phyloP scores from a whole-genome alignment of 176 grass and related monocot species.

The Eremochloa ophiuroides region DNA sequence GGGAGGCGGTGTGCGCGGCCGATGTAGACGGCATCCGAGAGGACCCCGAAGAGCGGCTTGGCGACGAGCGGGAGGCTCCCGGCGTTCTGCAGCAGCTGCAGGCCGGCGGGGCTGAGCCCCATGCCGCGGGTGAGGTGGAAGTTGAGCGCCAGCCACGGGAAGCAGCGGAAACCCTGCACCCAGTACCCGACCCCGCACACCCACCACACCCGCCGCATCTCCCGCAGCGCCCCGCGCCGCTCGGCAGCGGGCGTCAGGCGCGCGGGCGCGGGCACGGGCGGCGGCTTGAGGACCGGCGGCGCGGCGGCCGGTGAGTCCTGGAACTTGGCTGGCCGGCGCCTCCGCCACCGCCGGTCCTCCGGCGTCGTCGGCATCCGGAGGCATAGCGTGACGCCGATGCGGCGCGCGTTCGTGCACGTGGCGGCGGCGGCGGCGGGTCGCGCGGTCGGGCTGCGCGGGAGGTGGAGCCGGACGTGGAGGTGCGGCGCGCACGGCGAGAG shows the following conservation, averaged over 20 bases:
- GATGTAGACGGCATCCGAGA: slow-evolving; percentile 68
- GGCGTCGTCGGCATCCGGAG: background rate
- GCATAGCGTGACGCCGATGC: background rate
- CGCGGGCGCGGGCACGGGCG: background rate
- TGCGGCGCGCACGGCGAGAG: slow-evolving; percentile 27
- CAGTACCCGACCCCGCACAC: slow-evolving; percentile 81
- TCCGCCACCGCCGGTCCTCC: background rate
- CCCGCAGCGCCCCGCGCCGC: slow-evolving; percentile 15
- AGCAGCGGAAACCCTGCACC: slow-evolving; percentile 91
- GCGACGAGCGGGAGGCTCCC: slow-evolving; percentile 70
- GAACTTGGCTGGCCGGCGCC: background rate
- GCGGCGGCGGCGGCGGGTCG: background rate
- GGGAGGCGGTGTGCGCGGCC: slow-evolving; percentile 50
- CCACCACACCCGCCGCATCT: slow-evolving; percentile 57
- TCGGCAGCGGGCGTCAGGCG: background rate
- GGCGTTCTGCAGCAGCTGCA: slow-evolving; percentile 71
- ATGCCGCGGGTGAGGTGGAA: slow-evolving; percentile 67
- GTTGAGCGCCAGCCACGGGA: slow-evolving; percentile 87
- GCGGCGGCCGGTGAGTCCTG: background rate
- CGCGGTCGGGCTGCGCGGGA: background rate
- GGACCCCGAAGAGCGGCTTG: slow-evolving; percentile 75
- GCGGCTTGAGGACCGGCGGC: background rate
- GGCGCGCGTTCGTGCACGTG: background rate
- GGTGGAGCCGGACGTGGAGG: background rate
- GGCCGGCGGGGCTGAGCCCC: slow-evolving; percentile 44